Evolutionary conservation across 2,329 filamentous ascomycete species (phyloP).

Genomic region (Akanthomyces muscarius): DNA sequence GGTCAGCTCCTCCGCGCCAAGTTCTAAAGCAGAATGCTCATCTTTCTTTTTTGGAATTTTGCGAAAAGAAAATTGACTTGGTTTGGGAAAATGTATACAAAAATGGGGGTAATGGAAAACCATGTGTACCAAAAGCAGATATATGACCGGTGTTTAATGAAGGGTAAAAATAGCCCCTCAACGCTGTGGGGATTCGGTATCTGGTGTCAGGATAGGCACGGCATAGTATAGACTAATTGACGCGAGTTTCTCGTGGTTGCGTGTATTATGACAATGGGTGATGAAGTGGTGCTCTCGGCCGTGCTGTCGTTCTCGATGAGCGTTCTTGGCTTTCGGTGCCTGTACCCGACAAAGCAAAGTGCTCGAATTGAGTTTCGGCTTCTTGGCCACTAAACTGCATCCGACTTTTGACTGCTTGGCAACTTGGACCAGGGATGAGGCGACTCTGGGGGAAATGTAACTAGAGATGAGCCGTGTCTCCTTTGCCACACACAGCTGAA

Average conservation of each 20-base stretch:
- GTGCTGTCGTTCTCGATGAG: neutral
- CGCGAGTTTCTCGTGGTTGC: neutral
- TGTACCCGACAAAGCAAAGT: neutral
- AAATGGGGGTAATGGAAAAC: neutral
- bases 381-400: too few relatives aligned
- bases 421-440: neutral
- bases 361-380: too few relatives aligned
- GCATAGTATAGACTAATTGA: constrained; percentile 4
- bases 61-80: too few relatives aligned
- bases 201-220: neutral
- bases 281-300: neutral
- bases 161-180: neutral
- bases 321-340: neutral
- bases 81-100: too few relatives aligned
- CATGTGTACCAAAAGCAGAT: neutral
- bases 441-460: neutral
- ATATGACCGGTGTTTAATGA: neutral
- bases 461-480: too few relatives aligned
- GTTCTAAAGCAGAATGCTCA: constrained; percentile 44
- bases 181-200: neutral
- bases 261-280: neutral
- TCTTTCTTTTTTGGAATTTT: too few relatives aligned
- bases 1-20: constrained; percentile 67
- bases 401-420: neutral
- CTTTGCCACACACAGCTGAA: too few relatives aligned